These are phyloP conservation scores for Ophiostoma novo-ulmi DNA, from an alignment of 2,329 filamentous ascomycete genomes.

Conservation along the genomic window DNA sequence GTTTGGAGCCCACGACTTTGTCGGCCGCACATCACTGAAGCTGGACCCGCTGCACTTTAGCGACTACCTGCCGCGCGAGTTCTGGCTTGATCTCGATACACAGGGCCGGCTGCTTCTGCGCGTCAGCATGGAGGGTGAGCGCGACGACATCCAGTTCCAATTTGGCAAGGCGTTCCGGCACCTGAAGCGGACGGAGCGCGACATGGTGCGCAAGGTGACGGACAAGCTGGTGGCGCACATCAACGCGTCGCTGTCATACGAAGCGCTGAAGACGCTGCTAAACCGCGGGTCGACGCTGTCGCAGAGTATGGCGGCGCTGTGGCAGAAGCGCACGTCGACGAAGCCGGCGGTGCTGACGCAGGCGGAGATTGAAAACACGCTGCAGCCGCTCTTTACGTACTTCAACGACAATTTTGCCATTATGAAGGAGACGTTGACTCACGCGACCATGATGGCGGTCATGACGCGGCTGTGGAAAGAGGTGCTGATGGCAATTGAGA, in stretches of 20 bases:
- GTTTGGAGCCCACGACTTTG: constrained; percentile 94
- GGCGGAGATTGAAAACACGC: constrained; percentile 70
- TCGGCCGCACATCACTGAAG: constrained; percentile 93
- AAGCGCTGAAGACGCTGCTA: constrained; percentile 70
- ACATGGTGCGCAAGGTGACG: constrained; percentile 97
- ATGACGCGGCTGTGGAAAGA: constrained; percentile 99
- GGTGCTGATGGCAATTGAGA: constrained; percentile 85
- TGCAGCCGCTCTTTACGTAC: constrained; percentile 83
- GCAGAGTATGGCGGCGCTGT: constrained; percentile 64
- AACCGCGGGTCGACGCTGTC: constrained; percentile 49
- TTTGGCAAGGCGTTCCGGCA: constrained; percentile 96
- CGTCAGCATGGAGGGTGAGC: constrained; percentile 97
- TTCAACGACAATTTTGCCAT: constrained; percentile 99
- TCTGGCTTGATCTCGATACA: constrained; percentile 95
- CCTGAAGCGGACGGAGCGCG: constrained; percentile 88
- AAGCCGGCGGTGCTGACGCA: constrained; percentile 55
- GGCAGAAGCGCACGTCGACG: constrained; percentile 55
- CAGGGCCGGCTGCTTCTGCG: constrained; percentile 84
- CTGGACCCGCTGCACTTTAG: constrained; percentile 96
- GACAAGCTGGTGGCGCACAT: constrained; percentile 98
- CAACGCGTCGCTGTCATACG: constrained; percentile 76
- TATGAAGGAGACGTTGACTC: constrained; percentile 94
- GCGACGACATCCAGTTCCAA: constrained; percentile 97
- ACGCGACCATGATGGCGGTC: constrained; percentile 94
- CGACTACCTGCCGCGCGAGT: constrained; percentile 91